Evolutionary conservation across 306 rosid genomes (phyloP).

Genomic region (Comarum palustre): DNA sequence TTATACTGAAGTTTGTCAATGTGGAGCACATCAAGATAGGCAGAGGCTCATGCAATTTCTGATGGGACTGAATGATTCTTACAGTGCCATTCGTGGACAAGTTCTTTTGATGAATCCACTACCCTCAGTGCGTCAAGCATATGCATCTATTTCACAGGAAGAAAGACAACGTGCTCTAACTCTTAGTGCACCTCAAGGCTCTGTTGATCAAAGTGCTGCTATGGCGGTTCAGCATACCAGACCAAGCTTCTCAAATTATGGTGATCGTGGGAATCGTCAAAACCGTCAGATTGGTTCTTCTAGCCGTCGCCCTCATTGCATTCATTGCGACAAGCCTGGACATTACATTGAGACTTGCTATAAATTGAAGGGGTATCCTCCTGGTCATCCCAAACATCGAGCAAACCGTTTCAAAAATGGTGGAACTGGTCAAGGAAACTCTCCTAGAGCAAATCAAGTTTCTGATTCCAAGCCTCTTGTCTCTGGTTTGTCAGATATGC

Average conservation of each 20-base stretch:
- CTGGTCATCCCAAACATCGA: background rate
- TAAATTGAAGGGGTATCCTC: background rate
- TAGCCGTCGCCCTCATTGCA: background rate
- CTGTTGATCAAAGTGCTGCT: background rate
- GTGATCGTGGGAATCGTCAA: too few relatives aligned
- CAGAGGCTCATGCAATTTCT: background rate
- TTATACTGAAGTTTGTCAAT: background rate
- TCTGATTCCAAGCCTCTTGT: background rate
- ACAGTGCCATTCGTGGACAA: background rate
- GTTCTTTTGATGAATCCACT: background rate
- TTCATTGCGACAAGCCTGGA: background rate
- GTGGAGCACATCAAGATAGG: background rate
- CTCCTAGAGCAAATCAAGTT: background rate
- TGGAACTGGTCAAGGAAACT: background rate
- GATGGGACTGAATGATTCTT: constrained; percentile 4
- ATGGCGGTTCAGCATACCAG: background rate
- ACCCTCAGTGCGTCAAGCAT: background rate
- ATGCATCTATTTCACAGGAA: background rate
- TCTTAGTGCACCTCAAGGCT: too few relatives aligned
- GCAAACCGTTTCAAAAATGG: background rate
- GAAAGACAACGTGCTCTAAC: background rate
- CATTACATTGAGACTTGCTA: background rate
- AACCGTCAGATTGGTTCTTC: background rate
- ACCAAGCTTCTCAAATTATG: too few relatives aligned
- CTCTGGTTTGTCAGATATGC: background rate